Conservation (phyloP, 352 stramenopile genomes). For the Globisporangium splendens region DNA sequence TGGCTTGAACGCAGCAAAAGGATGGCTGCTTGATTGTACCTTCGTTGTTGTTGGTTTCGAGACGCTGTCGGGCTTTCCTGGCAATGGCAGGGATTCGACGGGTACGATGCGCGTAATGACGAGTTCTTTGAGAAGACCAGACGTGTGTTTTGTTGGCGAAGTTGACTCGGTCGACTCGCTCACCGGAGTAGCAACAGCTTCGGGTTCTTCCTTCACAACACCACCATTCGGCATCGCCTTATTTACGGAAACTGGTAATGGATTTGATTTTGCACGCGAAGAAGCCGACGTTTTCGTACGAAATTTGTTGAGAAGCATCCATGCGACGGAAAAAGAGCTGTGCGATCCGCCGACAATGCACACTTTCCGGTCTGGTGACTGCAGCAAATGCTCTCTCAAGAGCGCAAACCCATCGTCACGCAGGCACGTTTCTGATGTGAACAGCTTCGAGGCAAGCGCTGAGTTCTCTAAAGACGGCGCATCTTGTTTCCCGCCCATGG, state of each 20-base stretch:
- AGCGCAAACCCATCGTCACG: slow-evolving; percentile 53
- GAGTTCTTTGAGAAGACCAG: slow-evolving; percentile 7
- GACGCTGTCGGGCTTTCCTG: slow-evolving; percentile 16
- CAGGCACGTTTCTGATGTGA: slow-evolving; percentile 62
- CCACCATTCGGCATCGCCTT: too few relatives aligned
- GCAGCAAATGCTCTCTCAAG: slow-evolving; percentile 42
- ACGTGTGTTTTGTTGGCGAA: slow-evolving; percentile 7
- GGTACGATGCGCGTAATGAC: slow-evolving; percentile 8
- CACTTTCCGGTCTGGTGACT: slow-evolving; percentile 50
- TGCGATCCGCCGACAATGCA: slow-evolving; percentile 83
- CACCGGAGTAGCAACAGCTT: neutral
- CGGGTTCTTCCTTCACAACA: neutral
- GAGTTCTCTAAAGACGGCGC: slow-evolving; percentile 32
- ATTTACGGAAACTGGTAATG: too few relatives aligned
- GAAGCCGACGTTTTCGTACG: neutral
- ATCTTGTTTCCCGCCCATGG: slow-evolving; percentile 63
- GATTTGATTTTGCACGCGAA: too few relatives aligned
- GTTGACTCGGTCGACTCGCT: neutral
- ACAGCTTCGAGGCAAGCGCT: slow-evolving; percentile 49
- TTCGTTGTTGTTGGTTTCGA: slow-evolving; percentile 12
- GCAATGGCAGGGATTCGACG: slow-evolving; percentile 2
- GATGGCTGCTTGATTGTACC: slow-evolving; percentile 5
- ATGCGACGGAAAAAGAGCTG: slow-evolving; percentile 82
- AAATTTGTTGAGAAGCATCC: slow-evolving; percentile 72
- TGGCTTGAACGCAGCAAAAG: slow-evolving; percentile 34